Evolutionary conservation across 495 filamentous ascomycete genomes (phyloP).

Genomic region (Aspergillus heteromorphus): DNA sequence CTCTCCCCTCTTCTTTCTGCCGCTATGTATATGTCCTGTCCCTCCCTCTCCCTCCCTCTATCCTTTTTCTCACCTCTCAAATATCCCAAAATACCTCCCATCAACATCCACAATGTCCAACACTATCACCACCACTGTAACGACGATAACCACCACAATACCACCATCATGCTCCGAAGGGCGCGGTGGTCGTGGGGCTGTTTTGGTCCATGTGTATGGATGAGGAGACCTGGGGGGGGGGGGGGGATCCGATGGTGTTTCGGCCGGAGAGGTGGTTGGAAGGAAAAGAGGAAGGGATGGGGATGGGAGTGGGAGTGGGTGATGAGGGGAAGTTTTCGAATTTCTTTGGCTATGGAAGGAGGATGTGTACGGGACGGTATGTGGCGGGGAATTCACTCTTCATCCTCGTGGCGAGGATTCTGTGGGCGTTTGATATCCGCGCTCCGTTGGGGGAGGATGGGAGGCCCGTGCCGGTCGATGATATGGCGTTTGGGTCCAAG

Average conservation of each 20-base stretch:
- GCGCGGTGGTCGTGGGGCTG: slow-evolving; percentile 36
- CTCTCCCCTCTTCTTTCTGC: too few relatives aligned
- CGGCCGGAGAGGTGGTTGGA: slow-evolving; percentile 42
- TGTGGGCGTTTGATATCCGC: slow-evolving; percentile 50
- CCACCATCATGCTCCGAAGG: slow-evolving; percentile 45
- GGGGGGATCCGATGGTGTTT: slow-evolving; percentile 35
- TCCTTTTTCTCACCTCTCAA: not conserved
- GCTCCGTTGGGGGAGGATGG: slow-evolving; percentile 32
- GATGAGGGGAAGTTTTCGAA: slow-evolving; percentile 2
- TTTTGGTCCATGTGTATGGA: slow-evolving; percentile 40
- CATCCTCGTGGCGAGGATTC: slow-evolving; percentile 38
- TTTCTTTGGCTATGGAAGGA: slow-evolving; percentile 17
- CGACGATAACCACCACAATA: too few relatives aligned
- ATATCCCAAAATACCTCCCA: not conserved
- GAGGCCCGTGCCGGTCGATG: slow-evolving; percentile 37
- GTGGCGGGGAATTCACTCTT: slow-evolving; percentile 48
- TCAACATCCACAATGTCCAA: slow-evolving; percentile 18
- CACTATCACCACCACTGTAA: slow-evolving; percentile 9
- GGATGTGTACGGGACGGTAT: slow-evolving; percentile 40
- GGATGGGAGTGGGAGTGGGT: too few relatives aligned
- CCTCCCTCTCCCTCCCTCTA: too few relatives aligned
- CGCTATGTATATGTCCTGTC: too few relatives aligned
- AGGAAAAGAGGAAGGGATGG: not conserved
- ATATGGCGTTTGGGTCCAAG: slow-evolving; percentile 19
- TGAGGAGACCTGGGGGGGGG: slow-evolving; percentile 23